Base-by-base conservation (phyloP, 495 filamentous ascomycete species). In the Tuber umbilicatum region DNA sequence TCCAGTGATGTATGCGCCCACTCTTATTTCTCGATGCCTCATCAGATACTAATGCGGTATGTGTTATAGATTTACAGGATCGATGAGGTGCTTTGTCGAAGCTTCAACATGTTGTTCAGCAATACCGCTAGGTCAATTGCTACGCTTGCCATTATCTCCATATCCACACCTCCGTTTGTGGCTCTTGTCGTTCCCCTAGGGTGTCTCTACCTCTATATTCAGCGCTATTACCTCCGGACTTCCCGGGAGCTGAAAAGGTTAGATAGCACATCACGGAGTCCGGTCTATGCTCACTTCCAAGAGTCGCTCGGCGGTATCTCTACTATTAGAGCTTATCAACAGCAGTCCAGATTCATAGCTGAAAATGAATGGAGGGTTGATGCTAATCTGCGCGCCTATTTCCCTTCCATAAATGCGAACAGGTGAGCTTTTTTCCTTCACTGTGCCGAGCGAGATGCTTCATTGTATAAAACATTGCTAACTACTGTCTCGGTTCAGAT, bases 301-400 rank as follows among this genome's bases (percentile, higher is more conserved):
- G 96, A 99, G 83, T 97, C 94, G 5, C 87, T 99, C 1, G 94
- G 92, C 72, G 96, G 95, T 64, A 91, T 97, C 80, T 92, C 91
- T 74, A 99, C 96, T n/a, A 99, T 99, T 79, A 91, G 96, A 77
- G 96, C 96, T 67, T 99, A 97, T 84, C 88, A 90, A 70, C 95
- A 98, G 82, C 90, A 96, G 82, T 85, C 89, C 64, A 86, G 96
- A 69, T 99, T 99, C 83, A 88, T 91, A 71, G 85, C 91, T 69
- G 96, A 99, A 83, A 99, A 98, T 77, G 94, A 99, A 86, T 97
- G 94, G 93, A 91, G 95, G 41, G 93, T 99, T 75, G 96, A 99
- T 86, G 91, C 92, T 50, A 99, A 99, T 82, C 87, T 97, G 40
- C 89, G 93, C 69, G 96, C 96, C 31, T 99, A 95, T 85, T 98